These are phyloP conservation scores for Aphanomyces stellatus DNA, from an alignment of 352 stramenopile species.

Conservation along the genomic window DNA sequence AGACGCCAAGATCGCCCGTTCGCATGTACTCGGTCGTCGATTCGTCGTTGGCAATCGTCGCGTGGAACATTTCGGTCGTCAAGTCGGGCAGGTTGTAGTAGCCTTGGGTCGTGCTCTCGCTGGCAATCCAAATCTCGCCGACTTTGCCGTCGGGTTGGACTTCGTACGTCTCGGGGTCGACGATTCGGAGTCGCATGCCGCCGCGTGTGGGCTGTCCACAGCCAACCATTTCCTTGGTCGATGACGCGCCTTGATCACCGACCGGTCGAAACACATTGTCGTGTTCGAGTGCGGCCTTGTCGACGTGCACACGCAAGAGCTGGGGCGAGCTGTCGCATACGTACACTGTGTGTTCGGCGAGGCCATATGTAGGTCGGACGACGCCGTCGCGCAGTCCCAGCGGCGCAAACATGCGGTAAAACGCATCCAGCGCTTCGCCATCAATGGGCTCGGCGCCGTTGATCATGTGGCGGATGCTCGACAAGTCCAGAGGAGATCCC, in stretches of 20 bases:
- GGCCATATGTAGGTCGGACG: constrained; percentile 97
- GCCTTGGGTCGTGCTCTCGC: constrained; percentile 86
- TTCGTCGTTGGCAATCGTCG: constrained; percentile 38
- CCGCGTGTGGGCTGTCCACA: constrained; percentile 91
- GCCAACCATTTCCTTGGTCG: constrained; percentile 81
- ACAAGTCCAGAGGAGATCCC: constrained; percentile 90
- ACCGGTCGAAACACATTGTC: constrained; percentile 29
- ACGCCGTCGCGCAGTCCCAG: constrained; percentile 82
- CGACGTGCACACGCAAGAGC: constrained; percentile 59
- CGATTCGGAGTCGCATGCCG: constrained; percentile 91
- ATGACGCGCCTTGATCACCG: constrained; percentile 5
- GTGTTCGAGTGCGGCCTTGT: constrained; percentile 86
- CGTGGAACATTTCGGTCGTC: constrained; percentile 87
- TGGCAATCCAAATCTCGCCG: constrained; percentile 85
- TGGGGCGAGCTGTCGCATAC: constrained; percentile 91
- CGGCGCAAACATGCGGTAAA: constrained; percentile 82
- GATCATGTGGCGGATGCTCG: constrained; percentile 93
- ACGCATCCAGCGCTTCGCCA: constrained; percentile 72
- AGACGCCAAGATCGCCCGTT: constrained; percentile 97
- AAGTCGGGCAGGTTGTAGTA: constrained; percentile 88
- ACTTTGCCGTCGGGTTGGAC: constrained; percentile 50
- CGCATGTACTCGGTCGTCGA: constrained; percentile 68
- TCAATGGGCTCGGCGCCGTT: constrained; percentile 98
- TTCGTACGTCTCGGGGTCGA: constrained; percentile 65
- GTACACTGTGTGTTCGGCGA: constrained; percentile 99